phyloP scores from a whole-genome alignment of 176 grass and related monocot genomes.

The Zoysia japonica region DNA sequence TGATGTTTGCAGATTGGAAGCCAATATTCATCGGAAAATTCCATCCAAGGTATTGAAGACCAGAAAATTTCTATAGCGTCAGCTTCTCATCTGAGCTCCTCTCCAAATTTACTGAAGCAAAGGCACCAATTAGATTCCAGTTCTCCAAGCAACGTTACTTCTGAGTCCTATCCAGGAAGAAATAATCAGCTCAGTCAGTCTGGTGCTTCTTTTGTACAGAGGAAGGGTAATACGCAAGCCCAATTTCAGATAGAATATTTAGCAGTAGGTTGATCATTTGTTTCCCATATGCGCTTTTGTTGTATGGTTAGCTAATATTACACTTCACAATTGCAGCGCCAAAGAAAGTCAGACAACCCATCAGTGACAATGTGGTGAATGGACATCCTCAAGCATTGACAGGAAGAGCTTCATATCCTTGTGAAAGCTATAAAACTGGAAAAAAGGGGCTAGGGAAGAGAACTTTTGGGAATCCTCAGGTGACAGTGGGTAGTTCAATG shows the following conservation, averaged over 20 bases:
- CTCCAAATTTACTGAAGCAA: slow-evolving; percentile 51
- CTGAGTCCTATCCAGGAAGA: slow-evolving; percentile 50
- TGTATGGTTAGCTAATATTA: slow-evolving; percentile 25
- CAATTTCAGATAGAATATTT: slow-evolving; percentile 18
- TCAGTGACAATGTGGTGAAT: slow-evolving; percentile 20
- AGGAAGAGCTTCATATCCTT: slow-evolving; percentile 50
- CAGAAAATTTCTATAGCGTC: slow-evolving; percentile 49
- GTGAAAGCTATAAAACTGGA: slow-evolving; percentile 48
- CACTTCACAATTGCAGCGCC: slow-evolving; percentile 34
- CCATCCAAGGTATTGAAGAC: slow-evolving; percentile 47
- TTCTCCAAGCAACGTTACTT: slow-evolving; percentile 74
- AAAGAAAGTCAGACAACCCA: slow-evolving; percentile 43
- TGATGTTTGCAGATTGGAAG: slow-evolving; percentile 60
- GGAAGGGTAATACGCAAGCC: slow-evolving; percentile 45
- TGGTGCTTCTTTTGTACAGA: slow-evolving; percentile 47
- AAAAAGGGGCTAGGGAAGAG: slow-evolving; percentile 35
- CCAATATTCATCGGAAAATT: slow-evolving; percentile 49
- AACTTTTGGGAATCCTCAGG: slow-evolving; percentile 36
- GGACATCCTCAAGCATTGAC: slow-evolving; percentile 44
- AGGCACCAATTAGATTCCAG: slow-evolving; percentile 51
- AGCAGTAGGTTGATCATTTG: slow-evolving; percentile 23
- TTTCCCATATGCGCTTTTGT: slow-evolving; percentile 8
- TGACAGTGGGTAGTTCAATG: slow-evolving; percentile 51
- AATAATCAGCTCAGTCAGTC: slow-evolving; percentile 46
- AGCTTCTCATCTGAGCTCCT: slow-evolving; percentile 44